Evolutionary conservation across 768 basidiomycete genomes (phyloP).

Genomic region (Candolleomyces aberdarensis): DNA sequence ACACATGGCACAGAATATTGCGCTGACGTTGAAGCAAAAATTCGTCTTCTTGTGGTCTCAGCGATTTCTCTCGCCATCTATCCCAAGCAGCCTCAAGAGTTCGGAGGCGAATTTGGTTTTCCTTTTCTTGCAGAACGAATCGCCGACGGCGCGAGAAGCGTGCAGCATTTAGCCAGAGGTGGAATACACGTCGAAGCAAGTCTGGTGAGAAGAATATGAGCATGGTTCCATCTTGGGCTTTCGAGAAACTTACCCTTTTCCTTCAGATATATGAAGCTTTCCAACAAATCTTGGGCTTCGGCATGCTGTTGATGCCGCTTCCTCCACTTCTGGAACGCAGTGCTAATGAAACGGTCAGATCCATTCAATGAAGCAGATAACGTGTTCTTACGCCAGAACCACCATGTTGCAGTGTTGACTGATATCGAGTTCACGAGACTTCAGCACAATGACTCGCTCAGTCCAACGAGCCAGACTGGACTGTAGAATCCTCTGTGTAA

Average conservation of each 20-base stretch:
- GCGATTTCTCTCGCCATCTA: conserved; percentile 67
- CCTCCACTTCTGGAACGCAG: conserved; percentile 70
- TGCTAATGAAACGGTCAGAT: conserved; percentile 30
- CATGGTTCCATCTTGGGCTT: background rate
- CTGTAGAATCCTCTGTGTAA: conserved; percentile 50
- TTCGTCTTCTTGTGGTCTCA: conserved; percentile 66
- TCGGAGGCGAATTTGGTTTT: conserved; percentile 56
- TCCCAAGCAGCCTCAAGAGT: conserved; percentile 64
- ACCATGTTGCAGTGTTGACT: conserved; percentile 39
- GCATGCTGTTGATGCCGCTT: conserved; percentile 55
- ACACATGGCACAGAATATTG: conserved; percentile 62
- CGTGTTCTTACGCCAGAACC: conserved; percentile 27
- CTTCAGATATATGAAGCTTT: conserved; percentile 75
- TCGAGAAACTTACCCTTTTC: conserved; percentile 55
- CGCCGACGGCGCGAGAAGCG: conserved; percentile 63
- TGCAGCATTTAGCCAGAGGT: conserved; percentile 63
- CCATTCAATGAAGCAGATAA: background rate
- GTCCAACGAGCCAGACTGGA: conserved; percentile 59
- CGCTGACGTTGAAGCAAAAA: conserved; percentile 57
- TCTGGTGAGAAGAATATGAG: conserved; percentile 38
- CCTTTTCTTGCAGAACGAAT: conserved; percentile 53
- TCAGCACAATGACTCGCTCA: conserved; percentile 68
- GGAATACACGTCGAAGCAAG: conserved; percentile 61
- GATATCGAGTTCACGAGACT: conserved; percentile 68
- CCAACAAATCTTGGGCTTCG: conserved; percentile 63